A percentile compares a stretch with the other conserved stretches of the same genome.
These are phyloP conservation scores for Gracilaria domingensis DNA, from an alignment of 23 red algal genomes.

Conservation along the genomic window DNA sequence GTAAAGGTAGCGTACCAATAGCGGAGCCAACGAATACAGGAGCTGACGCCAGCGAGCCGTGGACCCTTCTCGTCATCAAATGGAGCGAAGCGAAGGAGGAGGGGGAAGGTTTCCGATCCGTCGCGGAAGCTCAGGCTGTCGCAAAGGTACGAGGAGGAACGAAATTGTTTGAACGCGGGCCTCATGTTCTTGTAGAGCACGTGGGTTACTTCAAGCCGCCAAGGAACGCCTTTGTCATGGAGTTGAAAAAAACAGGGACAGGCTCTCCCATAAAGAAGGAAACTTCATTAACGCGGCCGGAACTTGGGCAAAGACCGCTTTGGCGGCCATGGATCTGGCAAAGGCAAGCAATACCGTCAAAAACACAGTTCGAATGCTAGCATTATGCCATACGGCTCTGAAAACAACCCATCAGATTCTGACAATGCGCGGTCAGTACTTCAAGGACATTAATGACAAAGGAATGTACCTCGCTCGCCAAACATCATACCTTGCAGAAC, in stretches of 20 bases:
- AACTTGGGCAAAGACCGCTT: background rate
- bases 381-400: background rate
- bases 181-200: background rate
- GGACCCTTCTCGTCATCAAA: no score
- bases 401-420: background rate
- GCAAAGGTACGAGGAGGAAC: no score
- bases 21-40: no score
- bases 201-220: constrained; percentile 23
- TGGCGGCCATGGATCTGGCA: background rate
- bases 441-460: background rate
- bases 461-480: background rate
- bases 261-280: constrained; percentile 1
- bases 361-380: background rate
- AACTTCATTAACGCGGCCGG: constrained; percentile 5
- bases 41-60: no score
- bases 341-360: background rate
- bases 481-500: background rate
- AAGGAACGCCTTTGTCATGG: background rate
- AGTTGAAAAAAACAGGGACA: constrained; percentile 5
- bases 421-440: background rate
- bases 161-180: constrained; percentile 26
- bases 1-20: no score
- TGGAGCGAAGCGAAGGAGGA: no score
- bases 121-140: no score
- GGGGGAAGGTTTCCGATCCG: no score